Conservation (phyloP, 768 basidiomycete genomes). For the Mycena chlorophos region DNA sequence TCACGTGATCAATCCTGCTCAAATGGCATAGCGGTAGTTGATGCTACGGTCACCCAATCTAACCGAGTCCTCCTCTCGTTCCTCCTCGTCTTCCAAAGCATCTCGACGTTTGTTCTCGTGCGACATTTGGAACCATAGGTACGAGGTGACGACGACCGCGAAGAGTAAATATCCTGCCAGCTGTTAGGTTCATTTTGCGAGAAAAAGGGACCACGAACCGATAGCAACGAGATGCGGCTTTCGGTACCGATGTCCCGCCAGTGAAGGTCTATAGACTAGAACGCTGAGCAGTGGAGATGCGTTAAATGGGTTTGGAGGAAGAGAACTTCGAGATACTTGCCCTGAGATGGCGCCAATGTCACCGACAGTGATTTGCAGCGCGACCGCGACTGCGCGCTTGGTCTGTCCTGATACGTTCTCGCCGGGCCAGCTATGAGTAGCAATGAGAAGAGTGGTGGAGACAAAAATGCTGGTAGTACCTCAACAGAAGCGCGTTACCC, state of each 20-base stretch:
- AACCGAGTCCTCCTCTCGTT: conserved; percentile 28
- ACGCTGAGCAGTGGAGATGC: conserved; percentile 38
- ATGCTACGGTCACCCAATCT: conserved; percentile 41
- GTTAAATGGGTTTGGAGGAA: not conserved
- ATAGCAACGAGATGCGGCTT: conserved; percentile 60
- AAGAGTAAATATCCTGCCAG: conserved; percentile 46
- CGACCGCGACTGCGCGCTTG: conserved; percentile 61
- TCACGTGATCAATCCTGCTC: too few relatives aligned
- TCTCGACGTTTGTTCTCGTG: conserved; percentile 51
- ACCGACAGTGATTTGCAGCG: conserved; percentile 64
- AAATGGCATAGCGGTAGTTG: conserved; percentile 43
- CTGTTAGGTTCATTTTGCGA: not conserved
- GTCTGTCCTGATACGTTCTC: conserved; percentile 73
- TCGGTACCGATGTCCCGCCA: conserved; percentile 47
- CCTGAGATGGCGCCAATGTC: conserved; percentile 61
- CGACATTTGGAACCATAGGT: conserved; percentile 50
- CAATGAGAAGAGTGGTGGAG: not conserved
- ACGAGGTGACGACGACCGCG: conserved; percentile 41
- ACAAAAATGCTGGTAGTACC: conserved; percentile 31
- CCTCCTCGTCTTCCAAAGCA: conserved; percentile 11
- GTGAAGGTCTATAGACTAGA: conserved; percentile 54
- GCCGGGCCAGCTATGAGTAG: conserved; percentile 48
- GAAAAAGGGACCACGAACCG: conserved; percentile 28
- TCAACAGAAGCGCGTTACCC: conserved; percentile 56
- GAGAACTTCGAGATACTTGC: conserved; percentile 22